Conservation (phyloP, 352 stramenopile species). For the Globisporangium uncinulatum region DNA sequence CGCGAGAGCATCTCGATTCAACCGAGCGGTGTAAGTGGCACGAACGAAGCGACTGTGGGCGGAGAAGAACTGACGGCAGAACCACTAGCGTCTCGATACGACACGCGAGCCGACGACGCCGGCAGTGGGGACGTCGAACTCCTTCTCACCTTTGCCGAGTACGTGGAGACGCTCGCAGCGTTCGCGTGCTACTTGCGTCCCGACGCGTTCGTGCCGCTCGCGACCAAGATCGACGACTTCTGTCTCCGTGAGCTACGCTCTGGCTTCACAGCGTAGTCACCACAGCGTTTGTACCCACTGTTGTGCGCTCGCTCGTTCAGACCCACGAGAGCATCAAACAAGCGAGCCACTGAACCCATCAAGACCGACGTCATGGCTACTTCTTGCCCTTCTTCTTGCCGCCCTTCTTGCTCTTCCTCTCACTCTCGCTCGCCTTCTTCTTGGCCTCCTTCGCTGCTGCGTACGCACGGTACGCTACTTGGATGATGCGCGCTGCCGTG, state of each 20-base stretch:
- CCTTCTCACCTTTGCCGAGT: constrained; percentile 56
- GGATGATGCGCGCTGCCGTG: constrained; percentile 62
- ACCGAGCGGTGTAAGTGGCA: neutral
- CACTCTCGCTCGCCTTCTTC: constrained; percentile 43
- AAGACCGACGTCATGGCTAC: neutral
- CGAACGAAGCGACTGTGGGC: neutral
- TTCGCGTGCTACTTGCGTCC: constrained; percentile 56
- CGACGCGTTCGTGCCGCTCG: constrained; percentile 52
- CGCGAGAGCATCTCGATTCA: constrained; percentile 33
- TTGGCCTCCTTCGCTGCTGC: constrained; percentile 48
- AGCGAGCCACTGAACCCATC: too few relatives aligned
- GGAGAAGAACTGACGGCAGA: neutral
- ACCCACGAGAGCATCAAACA: too few relatives aligned
- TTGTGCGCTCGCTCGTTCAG: too few relatives aligned
- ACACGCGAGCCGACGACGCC: too few relatives aligned
- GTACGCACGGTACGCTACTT: constrained; percentile 47
- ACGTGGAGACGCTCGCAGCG: constrained; percentile 46
- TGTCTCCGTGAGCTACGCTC: constrained; percentile 30
- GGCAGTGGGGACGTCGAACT: constrained; percentile 4
- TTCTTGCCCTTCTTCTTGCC: constrained; percentile 53
- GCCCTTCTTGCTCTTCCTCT: constrained; percentile 70
- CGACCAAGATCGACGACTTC: constrained; percentile 52
- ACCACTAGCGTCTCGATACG: too few relatives aligned
- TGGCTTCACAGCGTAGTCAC: neutral
- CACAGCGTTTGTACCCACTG: too few relatives aligned